Conservation (phyloP, 768 basidiomycete species). For the Serendipita indica region DNA sequence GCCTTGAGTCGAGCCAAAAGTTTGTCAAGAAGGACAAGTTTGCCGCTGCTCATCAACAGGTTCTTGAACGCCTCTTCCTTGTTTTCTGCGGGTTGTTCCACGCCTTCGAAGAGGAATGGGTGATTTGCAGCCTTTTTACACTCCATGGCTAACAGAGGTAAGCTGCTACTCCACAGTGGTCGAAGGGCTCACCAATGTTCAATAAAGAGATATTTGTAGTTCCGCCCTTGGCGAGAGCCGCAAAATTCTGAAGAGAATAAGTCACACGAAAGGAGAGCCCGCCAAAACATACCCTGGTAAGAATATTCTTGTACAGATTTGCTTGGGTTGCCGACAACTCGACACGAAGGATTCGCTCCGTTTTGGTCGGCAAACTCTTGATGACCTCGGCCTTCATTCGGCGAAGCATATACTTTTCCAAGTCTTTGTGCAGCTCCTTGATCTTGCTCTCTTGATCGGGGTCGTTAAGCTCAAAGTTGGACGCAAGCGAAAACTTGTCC, state of each 20-base stretch:
- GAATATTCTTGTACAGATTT: constrained; percentile 96
- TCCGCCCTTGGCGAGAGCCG: constrained; percentile 73
- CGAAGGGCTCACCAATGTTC: constrained; percentile 57
- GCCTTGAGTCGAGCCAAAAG: constrained; percentile 75
- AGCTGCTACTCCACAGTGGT: neutral
- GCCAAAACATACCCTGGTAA: constrained; percentile 55
- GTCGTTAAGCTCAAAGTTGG: constrained; percentile 91
- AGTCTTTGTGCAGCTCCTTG: constrained; percentile 84
- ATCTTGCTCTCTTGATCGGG: constrained; percentile 89
- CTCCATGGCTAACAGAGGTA: constrained; percentile 67
- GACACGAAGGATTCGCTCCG: constrained; percentile 90
- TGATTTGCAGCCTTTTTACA: constrained; percentile 98
- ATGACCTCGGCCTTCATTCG: constrained; percentile 93
- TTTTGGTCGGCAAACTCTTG: constrained; percentile 92
- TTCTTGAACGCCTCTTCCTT: constrained; percentile 80
- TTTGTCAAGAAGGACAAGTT: constrained; percentile 97
- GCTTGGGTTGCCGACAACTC: constrained; percentile 96
- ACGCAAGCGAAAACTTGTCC: constrained; percentile 86
- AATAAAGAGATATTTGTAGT: constrained; percentile 79
- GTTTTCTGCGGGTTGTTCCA: constrained; percentile 48
- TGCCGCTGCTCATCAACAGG: constrained; percentile 97
- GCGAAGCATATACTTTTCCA: constrained; percentile 87
- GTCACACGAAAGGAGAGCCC: neutral
- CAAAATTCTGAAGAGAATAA: constrained; percentile 55
- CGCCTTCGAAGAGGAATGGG: constrained; percentile 94